Percentiles rank a stretch among this genome's conserved stretches.
Evolutionary conservation across 345 rosid species (phyloP).

Genomic region (Eutrema yunnanense): DNA sequence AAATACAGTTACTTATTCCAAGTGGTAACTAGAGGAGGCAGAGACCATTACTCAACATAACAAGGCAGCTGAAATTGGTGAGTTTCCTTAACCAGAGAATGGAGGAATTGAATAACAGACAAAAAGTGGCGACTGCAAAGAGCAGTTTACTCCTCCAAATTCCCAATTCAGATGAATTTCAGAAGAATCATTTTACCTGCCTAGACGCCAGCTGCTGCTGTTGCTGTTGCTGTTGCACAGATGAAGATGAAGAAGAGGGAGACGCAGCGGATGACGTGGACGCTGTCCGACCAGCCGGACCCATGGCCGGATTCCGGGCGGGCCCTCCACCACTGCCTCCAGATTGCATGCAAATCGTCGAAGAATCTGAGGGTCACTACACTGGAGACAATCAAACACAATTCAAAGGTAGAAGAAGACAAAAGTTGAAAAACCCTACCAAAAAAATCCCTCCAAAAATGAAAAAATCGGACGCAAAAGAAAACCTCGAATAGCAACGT

Average conservation of each 20-base stretch:
- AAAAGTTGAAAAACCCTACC: constrained; percentile 21
- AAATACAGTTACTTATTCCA: background rate
- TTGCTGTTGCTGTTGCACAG: constrained; percentile 68
- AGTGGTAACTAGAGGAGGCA: background rate
- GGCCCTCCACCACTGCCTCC: constrained; percentile 81
- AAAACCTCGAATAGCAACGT: constrained; percentile 56
- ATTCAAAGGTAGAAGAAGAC: constrained; percentile 1
- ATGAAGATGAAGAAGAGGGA: constrained; percentile 93
- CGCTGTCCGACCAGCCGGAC: constrained; percentile 68
- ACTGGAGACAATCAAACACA: constrained; percentile 7
- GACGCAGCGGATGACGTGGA: constrained; percentile 91
- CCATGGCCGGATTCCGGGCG: constrained; percentile 57
- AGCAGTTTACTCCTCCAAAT: background rate
- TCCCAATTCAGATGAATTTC: background rate
- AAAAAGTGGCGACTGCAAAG: background rate
- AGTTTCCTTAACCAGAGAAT: constrained; percentile 11
- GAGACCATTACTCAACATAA: background rate
- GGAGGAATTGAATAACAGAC: background rate
- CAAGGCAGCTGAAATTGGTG: background rate
- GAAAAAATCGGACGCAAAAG: constrained; percentile 18
- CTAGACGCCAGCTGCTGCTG: constrained; percentile 57
- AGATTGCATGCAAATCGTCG: constrained; percentile 65
- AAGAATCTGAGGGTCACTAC: constrained; percentile 19
- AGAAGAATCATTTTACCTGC: constrained; percentile 43
- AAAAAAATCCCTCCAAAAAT: constrained; percentile 48